phyloP scores from a whole-genome alignment of 768 basidiomycete species.

The Boletus bicolor region DNA sequence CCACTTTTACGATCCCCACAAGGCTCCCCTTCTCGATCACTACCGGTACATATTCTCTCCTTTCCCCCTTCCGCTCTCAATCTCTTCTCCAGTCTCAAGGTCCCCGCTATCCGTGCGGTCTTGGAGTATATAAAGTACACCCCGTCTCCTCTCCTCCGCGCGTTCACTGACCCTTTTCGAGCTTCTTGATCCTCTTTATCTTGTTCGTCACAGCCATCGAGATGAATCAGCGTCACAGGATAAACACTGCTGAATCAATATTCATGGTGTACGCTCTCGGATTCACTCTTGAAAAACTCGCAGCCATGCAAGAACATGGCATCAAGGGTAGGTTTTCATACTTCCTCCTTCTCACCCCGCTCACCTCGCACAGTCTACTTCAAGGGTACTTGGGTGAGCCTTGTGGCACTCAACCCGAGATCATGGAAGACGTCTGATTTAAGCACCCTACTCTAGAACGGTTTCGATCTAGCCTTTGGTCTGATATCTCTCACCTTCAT shows the following conservation, averaged over 20 bases:
- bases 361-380: constrained; percentile 58
- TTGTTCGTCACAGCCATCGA: constrained; percentile 81
- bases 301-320: constrained; percentile 94
- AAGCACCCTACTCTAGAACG: constrained; percentile 52
- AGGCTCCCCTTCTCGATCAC: constrained; percentile 91
- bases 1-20: constrained; percentile 92
- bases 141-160: not conserved
- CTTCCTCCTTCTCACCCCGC: not conserved
- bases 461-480: constrained; percentile 92
- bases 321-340: constrained; percentile 58
- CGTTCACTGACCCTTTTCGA: constrained; percentile 8
- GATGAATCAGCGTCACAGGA: constrained; percentile 51
- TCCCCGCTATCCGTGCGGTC: constrained; percentile 86
- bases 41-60: constrained; percentile 60
- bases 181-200: constrained; percentile 78
- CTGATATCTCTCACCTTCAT: constrained; percentile 12
- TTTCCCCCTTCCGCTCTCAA: not conserved
- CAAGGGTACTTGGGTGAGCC: constrained; percentile 75
- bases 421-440: constrained; percentile 17
- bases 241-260: constrained; percentile 64
- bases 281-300: constrained; percentile 88
- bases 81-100: constrained; percentile 63
- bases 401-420: constrained; percentile 9
- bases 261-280: constrained; percentile 83
- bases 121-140: constrained; percentile 83